Evolutionary conservation across 208 protist genomes (phyloP).

Genomic region (Acanthamoeba divionensis): DNA sequence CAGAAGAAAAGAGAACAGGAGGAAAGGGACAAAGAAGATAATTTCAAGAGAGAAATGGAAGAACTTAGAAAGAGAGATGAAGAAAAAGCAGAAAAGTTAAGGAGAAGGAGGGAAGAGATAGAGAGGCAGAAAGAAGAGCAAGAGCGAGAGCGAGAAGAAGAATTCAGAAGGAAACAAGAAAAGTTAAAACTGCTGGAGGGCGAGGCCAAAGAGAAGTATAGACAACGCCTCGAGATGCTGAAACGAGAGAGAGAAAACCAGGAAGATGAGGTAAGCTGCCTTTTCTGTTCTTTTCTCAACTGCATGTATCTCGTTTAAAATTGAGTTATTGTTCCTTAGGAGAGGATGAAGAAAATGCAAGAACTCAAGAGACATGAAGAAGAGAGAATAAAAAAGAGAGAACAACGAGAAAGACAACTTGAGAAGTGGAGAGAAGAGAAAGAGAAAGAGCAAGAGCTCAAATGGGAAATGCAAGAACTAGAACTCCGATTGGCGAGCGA

Average conservation of each 20-base stretch:
- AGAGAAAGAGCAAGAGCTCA: slow-evolving; percentile 41
- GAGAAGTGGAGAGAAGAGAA: background rate
- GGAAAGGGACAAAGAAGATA: slow-evolving; percentile 18
- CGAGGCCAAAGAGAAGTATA: slow-evolving; percentile 42
- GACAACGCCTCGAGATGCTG: background rate
- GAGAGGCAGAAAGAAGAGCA: slow-evolving; percentile 18
- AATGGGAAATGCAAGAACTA: background rate
- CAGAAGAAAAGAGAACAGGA: background rate
- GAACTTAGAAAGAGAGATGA: background rate
- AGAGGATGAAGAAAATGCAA: background rate
- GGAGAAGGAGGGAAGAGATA: slow-evolving; percentile 13
- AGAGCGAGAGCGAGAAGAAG: slow-evolving; percentile 14
- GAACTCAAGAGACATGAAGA: slow-evolving; percentile 33
- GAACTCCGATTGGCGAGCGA: background rate
- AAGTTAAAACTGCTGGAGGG: slow-evolving; percentile 51
- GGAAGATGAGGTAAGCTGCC: background rate
- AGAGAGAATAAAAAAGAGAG: background rate
- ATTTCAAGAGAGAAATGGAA: background rate
- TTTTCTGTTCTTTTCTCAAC: no score
- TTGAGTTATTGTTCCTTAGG: background rate
- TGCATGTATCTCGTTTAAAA: no score
- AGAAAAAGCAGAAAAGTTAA: background rate
- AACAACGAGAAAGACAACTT: background rate
- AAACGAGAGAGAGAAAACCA: background rate
- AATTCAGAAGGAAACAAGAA: slow-evolving; percentile 24